Percentiles rank a stretch among this genome's conserved stretches.
These are phyloP conservation scores for Mycena crocata DNA, from an alignment of 768 basidiomycete genomes.

Conservation along the genomic window DNA sequence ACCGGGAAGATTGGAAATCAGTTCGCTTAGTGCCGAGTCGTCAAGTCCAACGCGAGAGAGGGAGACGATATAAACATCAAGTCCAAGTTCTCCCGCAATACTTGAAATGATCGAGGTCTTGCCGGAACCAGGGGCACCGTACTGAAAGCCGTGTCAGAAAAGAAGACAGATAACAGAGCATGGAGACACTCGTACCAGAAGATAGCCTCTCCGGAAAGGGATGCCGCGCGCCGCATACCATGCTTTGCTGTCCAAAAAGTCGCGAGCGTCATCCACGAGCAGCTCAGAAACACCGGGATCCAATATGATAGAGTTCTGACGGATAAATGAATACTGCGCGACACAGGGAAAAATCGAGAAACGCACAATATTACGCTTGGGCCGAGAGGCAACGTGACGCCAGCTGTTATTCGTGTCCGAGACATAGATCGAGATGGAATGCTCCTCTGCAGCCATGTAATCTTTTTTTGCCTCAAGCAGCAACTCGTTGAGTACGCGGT, in stretches of 20 bases:
- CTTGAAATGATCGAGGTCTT: slow-evolving; percentile 85
- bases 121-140: slow-evolving; percentile 82
- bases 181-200: slow-evolving; percentile 54
- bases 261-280: slow-evolving; percentile 74
- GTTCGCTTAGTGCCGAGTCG: slow-evolving; percentile 65
- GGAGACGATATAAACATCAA: slow-evolving; percentile 80
- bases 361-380: slow-evolving; percentile 66
- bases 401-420: slow-evolving; percentile 61
- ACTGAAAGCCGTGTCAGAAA: slow-evolving; percentile 45
- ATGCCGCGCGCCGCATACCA: slow-evolving; percentile 87
- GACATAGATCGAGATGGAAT: slow-evolving; percentile 64
- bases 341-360: too few species aligned
- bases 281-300: slow-evolving; percentile 76
- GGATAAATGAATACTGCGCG: not conserved
- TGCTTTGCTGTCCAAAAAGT: slow-evolving; percentile 73
- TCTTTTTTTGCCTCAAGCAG: slow-evolving; percentile 64
- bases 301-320: slow-evolving; percentile 68
- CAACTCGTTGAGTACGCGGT: slow-evolving; percentile 60
- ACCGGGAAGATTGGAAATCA: slow-evolving; percentile 74
- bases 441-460: slow-evolving; percentile 63
- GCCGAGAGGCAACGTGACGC: slow-evolving; percentile 65
- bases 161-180: not conserved
- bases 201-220: slow-evolving; percentile 84
- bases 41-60: slow-evolving; percentile 73
- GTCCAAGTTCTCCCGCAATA: slow-evolving; percentile 80